phyloP scores from a whole-genome alignment of 495 filamentous ascomycete genomes.

The Margaritispora aquatica region DNA sequence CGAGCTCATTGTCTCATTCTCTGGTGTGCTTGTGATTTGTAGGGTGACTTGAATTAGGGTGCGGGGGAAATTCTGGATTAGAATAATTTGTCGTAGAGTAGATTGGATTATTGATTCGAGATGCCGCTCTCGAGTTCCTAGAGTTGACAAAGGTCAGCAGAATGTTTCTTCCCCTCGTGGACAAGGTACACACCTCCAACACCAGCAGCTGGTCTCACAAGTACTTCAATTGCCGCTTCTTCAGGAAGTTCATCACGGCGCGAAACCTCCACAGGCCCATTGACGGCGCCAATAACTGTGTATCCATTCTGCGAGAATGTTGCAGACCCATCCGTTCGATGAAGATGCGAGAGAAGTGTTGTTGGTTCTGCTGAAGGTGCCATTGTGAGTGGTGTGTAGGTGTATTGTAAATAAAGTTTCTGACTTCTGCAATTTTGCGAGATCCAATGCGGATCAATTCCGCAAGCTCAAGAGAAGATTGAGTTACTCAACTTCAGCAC shows the following conservation, averaged over 20 bases:
- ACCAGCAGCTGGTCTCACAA: constrained; percentile 77
- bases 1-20: constrained; percentile 46
- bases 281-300: constrained; percentile 76
- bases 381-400: constrained; percentile 26
- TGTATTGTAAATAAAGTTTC: neutral
- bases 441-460: neutral
- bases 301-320: constrained; percentile 73
- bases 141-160: constrained; percentile 23
- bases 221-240: constrained; percentile 84
- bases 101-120: constrained; percentile 64
- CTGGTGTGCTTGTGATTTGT: constrained; percentile 53
- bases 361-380: constrained; percentile 36
- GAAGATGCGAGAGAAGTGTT: constrained; percentile 50
- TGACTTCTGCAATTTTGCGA: neutral
- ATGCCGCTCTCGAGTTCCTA: constrained; percentile 65
- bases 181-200: constrained; percentile 60
- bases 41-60: constrained; percentile 60
- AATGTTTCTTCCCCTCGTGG: constrained; percentile 26
- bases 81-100: constrained; percentile 61
- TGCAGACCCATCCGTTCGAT: constrained; percentile 81
- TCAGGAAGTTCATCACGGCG: constrained; percentile 83
- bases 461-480: too few species aligned
- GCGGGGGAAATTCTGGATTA: constrained; percentile 62
- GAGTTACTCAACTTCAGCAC: too few species aligned
- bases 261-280: constrained; percentile 86